A percentile compares a stretch with the other conserved stretches of the same genome.
Evolutionary conservation across 164 flowering plant species (phyloP).

Genomic region (Annona cherimola): DNA sequence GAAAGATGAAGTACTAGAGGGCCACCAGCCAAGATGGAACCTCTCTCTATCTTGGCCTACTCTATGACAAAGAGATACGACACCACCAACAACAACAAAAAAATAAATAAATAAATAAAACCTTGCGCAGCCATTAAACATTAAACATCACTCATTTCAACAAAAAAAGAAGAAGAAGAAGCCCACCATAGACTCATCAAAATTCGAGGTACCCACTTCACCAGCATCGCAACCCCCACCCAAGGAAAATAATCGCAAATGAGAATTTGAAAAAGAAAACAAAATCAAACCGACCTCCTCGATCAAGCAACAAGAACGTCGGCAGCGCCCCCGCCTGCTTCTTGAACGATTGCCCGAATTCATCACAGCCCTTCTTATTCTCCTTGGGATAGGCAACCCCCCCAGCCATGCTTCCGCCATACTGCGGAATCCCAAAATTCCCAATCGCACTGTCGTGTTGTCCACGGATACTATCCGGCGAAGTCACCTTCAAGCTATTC

Average conservation of each 20-base stretch:
- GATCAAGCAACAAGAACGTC: constrained; percentile 68
- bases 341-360: constrained; percentile 53
- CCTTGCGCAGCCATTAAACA: no score
- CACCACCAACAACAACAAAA: no score
- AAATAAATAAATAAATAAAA: no score
- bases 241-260: background rate
- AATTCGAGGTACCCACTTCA: background rate
- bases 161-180: no score
- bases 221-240: background rate
- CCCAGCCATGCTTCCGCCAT: constrained; percentile 93
- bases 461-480: constrained; percentile 70
- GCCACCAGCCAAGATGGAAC: no score
- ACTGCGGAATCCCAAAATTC: constrained; percentile 91
- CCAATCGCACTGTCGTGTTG: constrained; percentile 84
- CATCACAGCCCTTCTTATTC: constrained; percentile 67
- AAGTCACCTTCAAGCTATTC: constrained; percentile 76
- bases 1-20: no score
- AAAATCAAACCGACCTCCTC: constrained; percentile 53
- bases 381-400: constrained; percentile 65
- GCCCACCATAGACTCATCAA: background rate
- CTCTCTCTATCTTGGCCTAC: no score
- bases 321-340: constrained; percentile 76
- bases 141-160: no score
- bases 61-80: no score
- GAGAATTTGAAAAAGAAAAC: no score